Percentiles rank a stretch among this genome's conserved stretches.
These are phyloP conservation scores for Ulvella scutata DNA, from an alignment of 139 green algal species.

Conservation along the genomic window DNA sequence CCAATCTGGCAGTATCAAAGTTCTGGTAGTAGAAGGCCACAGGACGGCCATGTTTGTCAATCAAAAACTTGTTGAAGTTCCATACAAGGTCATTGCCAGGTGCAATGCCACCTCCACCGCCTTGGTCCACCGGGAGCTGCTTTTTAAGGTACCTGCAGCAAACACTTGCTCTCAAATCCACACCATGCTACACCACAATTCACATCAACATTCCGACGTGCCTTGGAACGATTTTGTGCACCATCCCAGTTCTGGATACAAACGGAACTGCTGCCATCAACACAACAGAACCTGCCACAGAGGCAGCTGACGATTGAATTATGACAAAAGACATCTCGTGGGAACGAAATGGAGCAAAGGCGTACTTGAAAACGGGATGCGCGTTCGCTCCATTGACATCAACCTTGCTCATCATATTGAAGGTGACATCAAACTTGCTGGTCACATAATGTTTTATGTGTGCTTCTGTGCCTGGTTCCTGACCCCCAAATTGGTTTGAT, in stretches of 20 bases:
- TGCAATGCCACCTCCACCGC: conserved; percentile 18
- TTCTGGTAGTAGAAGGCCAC: conserved; percentile 18
- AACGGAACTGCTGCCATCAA: too few species aligned
- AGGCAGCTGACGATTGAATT: too few species aligned
- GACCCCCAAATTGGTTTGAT: conserved; percentile 52
- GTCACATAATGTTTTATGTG: conserved; percentile 37
- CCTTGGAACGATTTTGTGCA: too few species aligned
- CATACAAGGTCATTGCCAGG: conserved; percentile 34
- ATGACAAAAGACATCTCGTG: too few species aligned
- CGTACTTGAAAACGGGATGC: conserved; percentile 5
- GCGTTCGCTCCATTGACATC: conserved; percentile 50
- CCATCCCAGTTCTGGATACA: too few species aligned
- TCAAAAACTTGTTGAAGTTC: conserved; percentile 59
- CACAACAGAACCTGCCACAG: too few species aligned
- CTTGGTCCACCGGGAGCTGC: conserved; percentile 21
- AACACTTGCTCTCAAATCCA: too few species aligned
- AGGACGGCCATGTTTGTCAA: conserved; percentile 27
- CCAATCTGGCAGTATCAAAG: conserved; percentile 11
- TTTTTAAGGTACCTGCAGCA: conserved; percentile 33
- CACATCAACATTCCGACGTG: too few species aligned
- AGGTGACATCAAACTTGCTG: conserved; percentile 33
- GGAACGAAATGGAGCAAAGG: too few species aligned
- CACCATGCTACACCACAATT: too few species aligned
- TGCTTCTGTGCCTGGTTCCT: conserved; percentile 37
- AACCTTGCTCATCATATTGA: conserved; percentile 36